Evolutionary conservation across 495 filamentous ascomycete genomes (phyloP).

Genomic region (Aspergillus haitiensis): DNA sequence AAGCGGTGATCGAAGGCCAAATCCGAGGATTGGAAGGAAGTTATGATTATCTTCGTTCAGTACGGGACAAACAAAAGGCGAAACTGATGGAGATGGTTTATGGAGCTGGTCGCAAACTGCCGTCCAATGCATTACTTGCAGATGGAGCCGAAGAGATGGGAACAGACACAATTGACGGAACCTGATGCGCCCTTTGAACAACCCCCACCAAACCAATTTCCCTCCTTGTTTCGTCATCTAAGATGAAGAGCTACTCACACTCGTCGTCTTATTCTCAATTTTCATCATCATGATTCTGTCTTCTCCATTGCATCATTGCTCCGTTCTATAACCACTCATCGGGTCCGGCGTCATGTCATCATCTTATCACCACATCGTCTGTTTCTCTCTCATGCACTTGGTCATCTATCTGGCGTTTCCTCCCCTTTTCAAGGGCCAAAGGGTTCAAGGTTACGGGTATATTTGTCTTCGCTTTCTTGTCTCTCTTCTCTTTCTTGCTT

Average conservation of each 20-base stretch:
- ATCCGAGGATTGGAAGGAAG: conserved; percentile 77
- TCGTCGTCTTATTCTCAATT: neutral
- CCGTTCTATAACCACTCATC: too few species aligned
- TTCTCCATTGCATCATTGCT: too few species aligned
- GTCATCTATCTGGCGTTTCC: neutral
- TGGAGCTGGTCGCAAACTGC: conserved; percentile 52
- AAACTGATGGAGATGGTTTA: conserved; percentile 81
- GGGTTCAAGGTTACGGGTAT: neutral
- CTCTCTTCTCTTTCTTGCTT: conserved; percentile 2
- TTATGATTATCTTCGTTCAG: conserved; percentile 68
- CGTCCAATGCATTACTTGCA: conserved; percentile 31
- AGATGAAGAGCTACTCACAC: neutral
- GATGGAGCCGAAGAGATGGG: conserved; percentile 24
- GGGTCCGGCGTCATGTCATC: neutral
- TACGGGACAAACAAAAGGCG: conserved; percentile 75
- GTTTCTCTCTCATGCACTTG: neutral
- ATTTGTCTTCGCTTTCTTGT: neutral
- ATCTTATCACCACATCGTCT: neutral
- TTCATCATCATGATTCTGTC: neutral
- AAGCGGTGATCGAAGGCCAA: conserved; percentile 71
- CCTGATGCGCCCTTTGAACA: neutral
- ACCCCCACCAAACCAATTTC: neutral
- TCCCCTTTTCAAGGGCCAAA: neutral
- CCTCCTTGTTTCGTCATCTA: neutral
- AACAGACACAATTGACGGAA: conserved; percentile 19